Percentiles rank a stretch among this genome's conserved stretches.
These are phyloP conservation scores for Lasiosphaeriaceae sp. DNA, from an alignment of 495 filamentous ascomycete genomes.

Conservation along the genomic window DNA sequence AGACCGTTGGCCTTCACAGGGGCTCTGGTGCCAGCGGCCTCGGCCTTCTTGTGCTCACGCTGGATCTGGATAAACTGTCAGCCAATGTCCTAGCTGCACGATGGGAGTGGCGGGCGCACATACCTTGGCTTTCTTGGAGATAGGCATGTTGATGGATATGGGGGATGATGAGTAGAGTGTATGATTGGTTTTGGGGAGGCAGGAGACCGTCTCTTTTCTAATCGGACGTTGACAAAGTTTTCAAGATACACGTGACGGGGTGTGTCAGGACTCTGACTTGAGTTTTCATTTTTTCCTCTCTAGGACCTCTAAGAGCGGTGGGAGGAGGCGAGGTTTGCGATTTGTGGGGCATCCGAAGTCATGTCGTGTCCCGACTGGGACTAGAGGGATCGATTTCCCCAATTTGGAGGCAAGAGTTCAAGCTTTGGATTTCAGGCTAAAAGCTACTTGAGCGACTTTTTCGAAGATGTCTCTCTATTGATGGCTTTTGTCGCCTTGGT, in stretches of 20 bases:
- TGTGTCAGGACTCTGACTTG: background rate
- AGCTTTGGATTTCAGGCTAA: background rate
- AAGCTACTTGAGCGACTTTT: too few species aligned
- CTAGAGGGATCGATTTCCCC: background rate
- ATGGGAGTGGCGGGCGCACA: background rate
- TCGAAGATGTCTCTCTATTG: too few species aligned
- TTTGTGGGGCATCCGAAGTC: background rate
- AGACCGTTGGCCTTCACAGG: slow-evolving; percentile 3
- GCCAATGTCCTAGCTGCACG: too few species aligned
- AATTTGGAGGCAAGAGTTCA: background rate
- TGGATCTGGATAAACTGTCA: background rate
- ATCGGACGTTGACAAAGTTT: too few species aligned
- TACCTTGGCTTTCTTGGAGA: slow-evolving; percentile 9
- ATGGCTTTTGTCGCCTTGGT: too few species aligned
- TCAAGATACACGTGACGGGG: background rate
- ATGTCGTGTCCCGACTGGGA: background rate
- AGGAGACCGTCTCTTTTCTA: background rate
- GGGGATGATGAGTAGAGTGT: background rate
- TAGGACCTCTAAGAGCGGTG: background rate
- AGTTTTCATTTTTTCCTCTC: background rate
- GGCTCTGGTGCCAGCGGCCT: slow-evolving; percentile 6
- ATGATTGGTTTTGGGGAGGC: background rate
- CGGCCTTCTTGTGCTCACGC: slow-evolving; percentile 8
- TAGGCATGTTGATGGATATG: slow-evolving; percentile 3
- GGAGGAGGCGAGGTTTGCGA: background rate